These are phyloP conservation scores for Pisolithus marmoratus DNA, from an alignment of 768 basidiomycete genomes.

Conservation along the genomic window DNA sequence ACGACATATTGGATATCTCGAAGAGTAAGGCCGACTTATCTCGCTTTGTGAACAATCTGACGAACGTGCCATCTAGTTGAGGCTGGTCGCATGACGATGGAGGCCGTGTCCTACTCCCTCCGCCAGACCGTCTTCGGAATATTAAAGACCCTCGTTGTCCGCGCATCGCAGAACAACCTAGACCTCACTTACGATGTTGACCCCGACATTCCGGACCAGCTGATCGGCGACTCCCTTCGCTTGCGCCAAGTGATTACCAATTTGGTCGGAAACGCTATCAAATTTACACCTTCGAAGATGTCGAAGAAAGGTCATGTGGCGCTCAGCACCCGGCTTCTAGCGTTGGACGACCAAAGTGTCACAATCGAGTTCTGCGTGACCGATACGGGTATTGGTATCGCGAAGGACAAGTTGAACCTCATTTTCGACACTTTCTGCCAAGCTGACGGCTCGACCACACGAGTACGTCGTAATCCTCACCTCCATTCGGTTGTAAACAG, in stretches of 20 bases:
- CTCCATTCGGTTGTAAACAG: conserved; percentile 6
- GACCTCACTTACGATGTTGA: conserved; percentile 97
- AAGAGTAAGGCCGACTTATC: conserved; percentile 69
- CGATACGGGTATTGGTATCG: conserved; percentile 98
- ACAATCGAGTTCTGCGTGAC: conserved; percentile 96
- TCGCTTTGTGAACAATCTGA: neutral
- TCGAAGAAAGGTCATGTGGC: conserved; percentile 84
- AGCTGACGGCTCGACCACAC: conserved; percentile 95
- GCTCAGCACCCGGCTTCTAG: conserved; percentile 75
- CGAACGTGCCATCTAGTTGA: conserved; percentile 57
- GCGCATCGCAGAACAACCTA: conserved; percentile 93
- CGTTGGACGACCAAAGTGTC: conserved; percentile 75
- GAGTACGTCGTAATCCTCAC: conserved; percentile 45
- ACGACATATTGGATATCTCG: conserved; percentile 98
- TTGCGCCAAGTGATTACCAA: conserved; percentile 95
- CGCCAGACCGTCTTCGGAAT: conserved; percentile 97
- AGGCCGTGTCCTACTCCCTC: conserved; percentile 95
- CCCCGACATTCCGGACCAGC: conserved; percentile 91
- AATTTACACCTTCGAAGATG: conserved; percentile 85
- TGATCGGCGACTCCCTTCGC: conserved; percentile 94
- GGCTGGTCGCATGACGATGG: conserved; percentile 99
- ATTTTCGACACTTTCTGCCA: conserved; percentile 99
- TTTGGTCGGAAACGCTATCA: conserved; percentile 93
- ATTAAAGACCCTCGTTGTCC: conserved; percentile 95
- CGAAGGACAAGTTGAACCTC: conserved; percentile 94